A percentile compares a stretch with the other conserved stretches of the same genome.
phyloP scores from a whole-genome alignment of 1,284 basidiomycete species.

The Bjerkandera adusta region DNA sequence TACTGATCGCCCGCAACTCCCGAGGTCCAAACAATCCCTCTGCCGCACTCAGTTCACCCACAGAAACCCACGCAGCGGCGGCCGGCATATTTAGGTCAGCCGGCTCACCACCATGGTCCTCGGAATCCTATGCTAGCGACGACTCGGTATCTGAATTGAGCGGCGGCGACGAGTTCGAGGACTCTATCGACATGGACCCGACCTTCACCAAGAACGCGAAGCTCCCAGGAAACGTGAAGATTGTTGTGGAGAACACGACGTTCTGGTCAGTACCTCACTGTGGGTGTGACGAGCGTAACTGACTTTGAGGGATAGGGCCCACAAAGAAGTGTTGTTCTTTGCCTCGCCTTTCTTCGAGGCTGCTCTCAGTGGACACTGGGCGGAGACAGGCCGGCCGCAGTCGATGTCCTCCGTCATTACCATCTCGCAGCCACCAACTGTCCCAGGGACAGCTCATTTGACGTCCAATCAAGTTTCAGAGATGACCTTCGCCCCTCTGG shows the following conservation, averaged over 20 bases:
- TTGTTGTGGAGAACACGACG: conserved; percentile 79
- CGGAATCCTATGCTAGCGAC: conserved; percentile 70
- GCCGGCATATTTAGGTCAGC: conserved; percentile 78
- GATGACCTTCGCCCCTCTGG: conserved; percentile 51
- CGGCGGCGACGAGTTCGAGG: conserved; percentile 59
- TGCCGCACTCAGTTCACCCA: conserved; percentile 76
- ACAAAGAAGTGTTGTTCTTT: conserved; percentile 82
- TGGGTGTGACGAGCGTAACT: background rate
- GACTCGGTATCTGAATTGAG: conserved; percentile 65
- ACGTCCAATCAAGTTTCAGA: conserved; percentile 43
- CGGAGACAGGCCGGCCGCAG: conserved; percentile 66
- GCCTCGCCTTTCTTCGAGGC: conserved; percentile 87
- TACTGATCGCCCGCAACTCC: conserved; percentile 81
- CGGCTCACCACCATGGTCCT: conserved; percentile 70
- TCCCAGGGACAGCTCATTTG: conserved; percentile 31
- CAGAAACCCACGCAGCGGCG: conserved; percentile 81
- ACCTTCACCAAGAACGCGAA: conserved; percentile 63
- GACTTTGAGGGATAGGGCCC: conserved; percentile 51
- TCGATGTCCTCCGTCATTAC: conserved; percentile 81
- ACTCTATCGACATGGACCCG: conserved; percentile 68
- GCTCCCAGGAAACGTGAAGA: conserved; percentile 80
- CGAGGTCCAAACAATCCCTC: conserved; percentile 63
- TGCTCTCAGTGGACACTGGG: conserved; percentile 78
- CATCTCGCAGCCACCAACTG: conserved; percentile 66
- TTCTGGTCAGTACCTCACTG: conserved; percentile 61